Evolutionary conservation across 2,329 filamentous ascomycete species (phyloP), one percentile per base, ranked within the genome.

Genomic region (Cucurbitaria berberidis): DNA sequence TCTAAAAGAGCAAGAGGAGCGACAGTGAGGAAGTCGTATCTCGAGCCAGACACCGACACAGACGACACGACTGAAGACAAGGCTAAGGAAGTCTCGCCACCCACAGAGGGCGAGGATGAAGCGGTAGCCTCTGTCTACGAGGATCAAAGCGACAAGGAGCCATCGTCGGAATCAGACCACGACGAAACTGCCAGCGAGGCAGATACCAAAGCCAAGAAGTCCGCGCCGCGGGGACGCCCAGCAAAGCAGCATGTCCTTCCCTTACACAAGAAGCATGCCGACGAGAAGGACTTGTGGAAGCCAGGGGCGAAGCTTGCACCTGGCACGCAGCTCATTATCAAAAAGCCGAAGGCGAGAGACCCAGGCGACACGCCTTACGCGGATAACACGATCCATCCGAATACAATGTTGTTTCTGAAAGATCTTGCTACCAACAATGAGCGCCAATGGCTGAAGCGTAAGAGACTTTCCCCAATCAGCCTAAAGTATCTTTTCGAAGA

Each of bases 381-480:
- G 38, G 81, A 86, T 58, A 75, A 81, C 34, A 83, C 78, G 8
- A 80, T 88, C 48, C 86, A 88, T 70, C 84, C 84, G 15, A 87
- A 88, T 66, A 88, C 86, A 1, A 73, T 86, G 69, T 73, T 84
- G 6, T 88, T 88, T 62, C 72, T 88, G 53, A 69, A 77, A 53
- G 85, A 87, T 51, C 70, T 88, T 53, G 80, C 80, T 38, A 72
- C 77, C 43, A 85, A 88, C 64, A 88, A 88, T 63, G 81, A 87
- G 50, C 78, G 85, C 36, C 76, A 83, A 67, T 88, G 86, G 85
- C 66, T 88, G 53, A 88, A 87, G 76, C 77, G 84, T 86, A 76
- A 69, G 76, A 64, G 19, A n/a, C 21, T 39, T 15, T 7, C 21
- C 16, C 36, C 15, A 51, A 34, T 34, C 13, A n/a, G 16, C 13